These are phyloP conservation scores for Wallacemonas collosoma DNA, from an alignment of 208 protist genomes.

Conservation along the genomic window DNA sequence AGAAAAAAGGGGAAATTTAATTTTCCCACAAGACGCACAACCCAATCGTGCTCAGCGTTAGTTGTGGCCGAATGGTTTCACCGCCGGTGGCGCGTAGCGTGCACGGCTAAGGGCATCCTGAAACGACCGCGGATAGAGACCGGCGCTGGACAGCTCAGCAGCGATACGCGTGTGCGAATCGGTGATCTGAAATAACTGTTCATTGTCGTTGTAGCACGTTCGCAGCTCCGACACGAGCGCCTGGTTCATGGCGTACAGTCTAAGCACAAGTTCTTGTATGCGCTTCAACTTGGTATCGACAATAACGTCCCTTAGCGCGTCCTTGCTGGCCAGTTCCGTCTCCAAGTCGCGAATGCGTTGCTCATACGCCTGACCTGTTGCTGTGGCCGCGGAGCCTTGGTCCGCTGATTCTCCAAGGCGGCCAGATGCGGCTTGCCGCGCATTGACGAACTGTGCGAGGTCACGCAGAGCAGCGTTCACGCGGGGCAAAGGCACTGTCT, in stretches of 20 bases:
- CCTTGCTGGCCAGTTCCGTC: slow-evolving; percentile 50
- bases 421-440: neutral
- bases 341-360: slow-evolving; percentile 48
- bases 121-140: slow-evolving; percentile 46
- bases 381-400: neutral
- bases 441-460: slow-evolving; percentile 29
- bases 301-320: slow-evolving; percentile 79
- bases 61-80: slow-evolving; percentile 77
- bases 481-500: slow-evolving; percentile 29
- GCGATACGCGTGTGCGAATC: slow-evolving; percentile 52
- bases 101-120: slow-evolving; percentile 50
- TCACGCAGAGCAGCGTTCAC: slow-evolving; percentile 50
- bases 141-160: slow-evolving; percentile 48
- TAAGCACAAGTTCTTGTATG: slow-evolving; percentile 78
- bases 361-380: slow-evolving; percentile 20
- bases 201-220: slow-evolving; percentile 49
- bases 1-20: too few relatives aligned
- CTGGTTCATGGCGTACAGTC: slow-evolving; percentile 56
- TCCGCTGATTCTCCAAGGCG: neutral
- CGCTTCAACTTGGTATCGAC: slow-evolving; percentile 87
- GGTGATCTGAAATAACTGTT: slow-evolving; percentile 58
- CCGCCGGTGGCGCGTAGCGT: slow-evolving; percentile 37
- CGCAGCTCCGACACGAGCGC: slow-evolving; percentile 56
- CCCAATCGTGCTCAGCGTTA: slow-evolving; percentile 13
- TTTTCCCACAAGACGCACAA: too few relatives aligned